A percentile compares a stretch with the other conserved stretches of the same genome.
Evolutionary conservation across 495 filamentous ascomycete genomes (phyloP).

Genomic region (Terfezia boudieri): DNA sequence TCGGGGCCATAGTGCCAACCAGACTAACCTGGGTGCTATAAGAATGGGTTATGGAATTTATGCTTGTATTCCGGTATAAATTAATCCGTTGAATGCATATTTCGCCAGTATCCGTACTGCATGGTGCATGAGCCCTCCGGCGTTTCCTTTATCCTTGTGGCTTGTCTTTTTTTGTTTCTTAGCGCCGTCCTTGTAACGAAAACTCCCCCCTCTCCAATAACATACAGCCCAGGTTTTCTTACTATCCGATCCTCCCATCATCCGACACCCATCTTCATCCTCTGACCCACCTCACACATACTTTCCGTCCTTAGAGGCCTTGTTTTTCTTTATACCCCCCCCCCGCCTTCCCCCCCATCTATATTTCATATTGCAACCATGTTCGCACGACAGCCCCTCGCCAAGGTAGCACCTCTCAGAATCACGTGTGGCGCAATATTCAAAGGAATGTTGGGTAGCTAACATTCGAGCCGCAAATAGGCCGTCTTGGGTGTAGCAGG

Average conservation of each 20-base stretch:
- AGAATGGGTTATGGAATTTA: too few species aligned
- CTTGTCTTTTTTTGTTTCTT: too few species aligned
- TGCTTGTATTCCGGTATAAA: too few species aligned
- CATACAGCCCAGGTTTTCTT: not conserved
- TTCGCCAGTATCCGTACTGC: too few species aligned
- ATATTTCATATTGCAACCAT: not conserved
- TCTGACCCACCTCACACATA: not conserved
- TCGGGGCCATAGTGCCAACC: too few species aligned
- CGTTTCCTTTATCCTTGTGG: too few species aligned
- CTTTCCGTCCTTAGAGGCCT: too few species aligned
- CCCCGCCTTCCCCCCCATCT: not conserved
- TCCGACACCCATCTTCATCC: not conserved
- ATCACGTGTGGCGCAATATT: not conserved
- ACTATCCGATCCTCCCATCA: not conserved
- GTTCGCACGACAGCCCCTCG: not conserved
- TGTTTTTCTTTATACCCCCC: not conserved
- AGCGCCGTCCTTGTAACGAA: too few species aligned
- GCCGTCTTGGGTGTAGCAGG: not conserved
- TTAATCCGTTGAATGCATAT: too few species aligned
- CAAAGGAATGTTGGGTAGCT: too few species aligned
- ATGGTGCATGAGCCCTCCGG: too few species aligned
- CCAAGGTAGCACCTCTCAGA: not conserved
- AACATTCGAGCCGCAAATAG: not conserved
- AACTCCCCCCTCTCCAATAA: not conserved
- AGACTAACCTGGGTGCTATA: too few species aligned